Percentiles rank a stretch among this genome's conserved stretches.
phyloP scores from a whole-genome alignment of 2,329 filamentous ascomycete species.

The Amphichorda felina region DNA sequence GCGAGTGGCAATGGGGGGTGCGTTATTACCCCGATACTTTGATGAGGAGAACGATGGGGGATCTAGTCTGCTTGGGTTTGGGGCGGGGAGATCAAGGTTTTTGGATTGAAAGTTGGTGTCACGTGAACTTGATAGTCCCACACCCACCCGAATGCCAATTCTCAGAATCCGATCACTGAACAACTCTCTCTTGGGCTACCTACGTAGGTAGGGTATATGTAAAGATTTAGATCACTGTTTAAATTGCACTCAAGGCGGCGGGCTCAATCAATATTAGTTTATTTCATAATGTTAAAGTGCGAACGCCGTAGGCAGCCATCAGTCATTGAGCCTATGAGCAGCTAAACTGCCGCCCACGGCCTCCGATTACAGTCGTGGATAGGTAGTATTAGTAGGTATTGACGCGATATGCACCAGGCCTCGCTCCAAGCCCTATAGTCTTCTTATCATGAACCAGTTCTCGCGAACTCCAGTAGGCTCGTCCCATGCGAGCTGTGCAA shows the following conservation, averaged over 20 bases:
- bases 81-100: constrained; percentile 2
- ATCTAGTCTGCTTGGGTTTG: background rate
- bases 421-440: background rate
- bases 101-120: background rate
- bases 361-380: background rate
- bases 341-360: background rate
- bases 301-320: background rate
- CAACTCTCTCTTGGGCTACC: too few species aligned
- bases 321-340: background rate
- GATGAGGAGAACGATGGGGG: too few species aligned
- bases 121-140: background rate
- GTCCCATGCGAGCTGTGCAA: background rate
- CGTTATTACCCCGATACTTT: background rate
- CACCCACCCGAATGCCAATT: too few species aligned
- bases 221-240: too few species aligned
- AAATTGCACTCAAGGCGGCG: too few species aligned
- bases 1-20: background rate
- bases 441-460: background rate
- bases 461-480: background rate
- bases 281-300: background rate
- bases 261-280: too few species aligned
- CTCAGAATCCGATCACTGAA: too few species aligned
- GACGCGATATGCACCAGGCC: background rate
- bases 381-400: too few species aligned
- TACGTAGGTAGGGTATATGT: too few species aligned